Base-by-base conservation (phyloP, 352 stramenopile genomes). In the Globisporangium megalacanthum region DNA sequence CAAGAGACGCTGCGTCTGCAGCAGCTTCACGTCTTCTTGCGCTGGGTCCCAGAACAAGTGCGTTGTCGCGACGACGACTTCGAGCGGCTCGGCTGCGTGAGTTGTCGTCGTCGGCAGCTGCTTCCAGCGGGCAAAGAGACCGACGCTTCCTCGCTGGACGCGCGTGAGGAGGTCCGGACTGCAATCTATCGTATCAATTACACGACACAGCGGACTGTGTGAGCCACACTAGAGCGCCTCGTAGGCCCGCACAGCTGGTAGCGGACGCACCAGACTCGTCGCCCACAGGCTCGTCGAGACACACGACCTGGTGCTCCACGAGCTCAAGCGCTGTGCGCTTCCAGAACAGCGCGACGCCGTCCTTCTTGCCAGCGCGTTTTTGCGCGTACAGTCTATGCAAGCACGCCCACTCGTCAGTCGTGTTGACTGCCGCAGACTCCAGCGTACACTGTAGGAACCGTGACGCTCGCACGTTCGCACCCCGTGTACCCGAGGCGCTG, bases 41-140 rank as follows among this genome's bases (percentile, higher is more conserved):
- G 70, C 61, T 4, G 84, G 84, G 44, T 94, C 82, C 84, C 84
- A 94, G 60, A 92, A 94, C 52, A 94, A 65, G 60, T 94, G 84
- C 20, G 84, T 91, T n/a, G 81, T 91, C n/a, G 78, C 78, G 8
- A 89, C 58, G 5, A 89, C 62, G 49, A 94, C 85, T 37, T 73
- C 63, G 1, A 76, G 60, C 19, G 65, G 56, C 3, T 57, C 58
- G n/a, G 66, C 48, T 35, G 42, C 42, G 10, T 13, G 17, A 13
- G 42, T 48, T 13, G 10, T 25, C 47, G 20, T 33, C 39, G 10
- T 25, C 47, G 20, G 20, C 39, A 56, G 4, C 46, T 73, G 64
- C 59, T 80, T 60, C n/a, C 92, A 90, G 57, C 86, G 66, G 2
- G 65, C 65, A 48, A 88, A 57, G 6, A 85, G 57, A 29, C 72